Base-by-base conservation (phyloP, 306 rosid genomes). In the Astragalus glycyphyllos region DNA sequence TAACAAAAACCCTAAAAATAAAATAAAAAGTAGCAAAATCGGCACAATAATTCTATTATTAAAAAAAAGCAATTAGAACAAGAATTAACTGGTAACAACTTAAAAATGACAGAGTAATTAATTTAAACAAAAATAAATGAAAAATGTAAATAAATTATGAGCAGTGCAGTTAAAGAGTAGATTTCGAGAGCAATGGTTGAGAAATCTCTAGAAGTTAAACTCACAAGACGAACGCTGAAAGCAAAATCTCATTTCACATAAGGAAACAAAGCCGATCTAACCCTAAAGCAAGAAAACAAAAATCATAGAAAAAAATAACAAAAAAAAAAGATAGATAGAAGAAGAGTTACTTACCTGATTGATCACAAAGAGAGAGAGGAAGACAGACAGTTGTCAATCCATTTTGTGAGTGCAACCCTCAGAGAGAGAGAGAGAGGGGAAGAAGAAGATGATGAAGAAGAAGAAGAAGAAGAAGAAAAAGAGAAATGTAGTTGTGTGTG, bases 191-290 rank as follows among this genome's bases (percentile, higher is more conserved):
- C 20, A 72, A 65, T 65, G 78, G 15, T 2, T 26, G 12, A 2
- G 56, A 77, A 46, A 71, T 16, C 49, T 26, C 15, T 7, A 2
- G 13, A 53, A n/a, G 29, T 20, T 3, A 73, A 61, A 62, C 38
- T 13, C 53, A 50, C 67, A 44, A 29, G 40, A 44, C 4, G 41
- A 57, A 57, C 31, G 7, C 2, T 0, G 5, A 35, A 66, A 50
- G 8, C 1, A 48, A 41, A 71, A 56, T 38, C 17, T 32, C 1
- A 15, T 45, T 48, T 40, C 35, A 11, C 12, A 38, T 0, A 14
- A 59, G 62, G 37, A 68, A 75, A 34, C 62, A 73, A 60, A 68
- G 56, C 62, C 67, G 79, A 79, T 79, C 83, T 79, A 73, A 73
- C 68, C 76, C 63, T 66, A 67, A 56, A 73, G 46, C 71, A 38